Percentiles rank a stretch among this genome's conserved stretches.
Evolutionary conservation across 345 rosid genomes (phyloP).

Genomic region (Mangifera indica): DNA sequence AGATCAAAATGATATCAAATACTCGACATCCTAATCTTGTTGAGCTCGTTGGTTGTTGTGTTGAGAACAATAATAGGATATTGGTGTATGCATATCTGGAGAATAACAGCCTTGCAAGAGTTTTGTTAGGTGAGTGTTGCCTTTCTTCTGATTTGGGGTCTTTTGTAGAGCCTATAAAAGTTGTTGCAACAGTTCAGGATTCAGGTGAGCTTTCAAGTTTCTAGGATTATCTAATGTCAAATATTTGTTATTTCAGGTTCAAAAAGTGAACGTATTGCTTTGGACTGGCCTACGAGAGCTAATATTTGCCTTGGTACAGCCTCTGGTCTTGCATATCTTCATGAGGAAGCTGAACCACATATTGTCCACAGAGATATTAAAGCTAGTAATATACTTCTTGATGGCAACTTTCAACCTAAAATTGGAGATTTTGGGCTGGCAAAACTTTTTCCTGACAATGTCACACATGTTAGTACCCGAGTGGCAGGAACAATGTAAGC

Average conservation of each 20-base stretch:
- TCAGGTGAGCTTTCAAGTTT: too few relatives aligned
- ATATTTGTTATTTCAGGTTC: constrained; percentile 42
- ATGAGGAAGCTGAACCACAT: constrained; percentile 56
- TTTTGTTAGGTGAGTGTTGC: constrained; percentile 49
- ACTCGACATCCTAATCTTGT: constrained; percentile 63
- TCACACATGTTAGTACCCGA: constrained; percentile 70
- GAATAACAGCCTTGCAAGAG: constrained; percentile 65
- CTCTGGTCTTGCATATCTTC: constrained; percentile 64
- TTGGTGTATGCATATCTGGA: constrained; percentile 66
- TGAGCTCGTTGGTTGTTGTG: constrained; percentile 64
- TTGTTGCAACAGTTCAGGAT: too few relatives aligned
- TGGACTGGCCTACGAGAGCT: constrained; percentile 62
- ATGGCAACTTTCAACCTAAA: constrained; percentile 51
- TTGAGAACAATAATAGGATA: constrained; percentile 48
- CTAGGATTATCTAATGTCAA: too few relatives aligned
- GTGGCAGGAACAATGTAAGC: constrained; percentile 82
- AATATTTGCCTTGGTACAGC: constrained; percentile 67
- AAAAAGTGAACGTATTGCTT: constrained; percentile 39
- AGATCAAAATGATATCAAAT: constrained; percentile 54
- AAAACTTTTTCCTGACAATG: constrained; percentile 72
- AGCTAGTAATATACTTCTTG: constrained; percentile 79
- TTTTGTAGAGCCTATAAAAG: not conserved
- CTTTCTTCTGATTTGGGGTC: not conserved
- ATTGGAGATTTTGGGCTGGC: constrained; percentile 83
- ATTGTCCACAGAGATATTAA: constrained; percentile 81